A percentile compares a stretch with the other conserved stretches of the same genome.
Evolutionary conservation across 2,329 filamentous ascomycete species (phyloP).

Genomic region (Paracorniculantispora psalliotae): DNA sequence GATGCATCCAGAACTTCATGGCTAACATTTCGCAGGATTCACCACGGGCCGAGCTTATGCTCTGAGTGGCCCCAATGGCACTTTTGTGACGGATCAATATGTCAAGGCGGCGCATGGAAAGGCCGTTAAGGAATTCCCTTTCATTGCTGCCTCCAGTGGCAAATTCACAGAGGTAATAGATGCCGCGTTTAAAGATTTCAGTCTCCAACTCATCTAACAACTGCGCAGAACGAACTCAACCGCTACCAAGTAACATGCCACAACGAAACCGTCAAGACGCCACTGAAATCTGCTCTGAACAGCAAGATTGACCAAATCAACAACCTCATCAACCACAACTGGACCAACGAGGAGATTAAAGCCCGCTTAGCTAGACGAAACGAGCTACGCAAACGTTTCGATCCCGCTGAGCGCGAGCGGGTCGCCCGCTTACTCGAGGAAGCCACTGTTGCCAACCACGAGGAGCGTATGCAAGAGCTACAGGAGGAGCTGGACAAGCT

Average conservation of each 20-base stretch:
- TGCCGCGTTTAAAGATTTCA: background rate
- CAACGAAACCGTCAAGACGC: conserved; percentile 66
- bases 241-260: conserved; percentile 73
- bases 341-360: conserved; percentile 78
- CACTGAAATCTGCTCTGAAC: conserved; percentile 64
- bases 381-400: conserved; percentile 60
- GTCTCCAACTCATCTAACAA: conserved; percentile 20
- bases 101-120: conserved; percentile 77
- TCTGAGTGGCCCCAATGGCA: conserved; percentile 70
- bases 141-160: conserved; percentile 83
- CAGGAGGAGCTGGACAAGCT: conserved; percentile 59
- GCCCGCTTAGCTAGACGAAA: conserved; percentile 70
- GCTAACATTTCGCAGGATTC: conserved; percentile 57
- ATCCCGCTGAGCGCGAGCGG: conserved; percentile 62
- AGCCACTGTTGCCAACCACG: conserved; percentile 60
- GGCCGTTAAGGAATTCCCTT: conserved; percentile 78
- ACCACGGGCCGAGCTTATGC: conserved; percentile 76
- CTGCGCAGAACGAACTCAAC: conserved; percentile 64
- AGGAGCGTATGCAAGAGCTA: conserved; percentile 48
- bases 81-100: conserved; percentile 82
- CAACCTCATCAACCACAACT: conserved; percentile 68
- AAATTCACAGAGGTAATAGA: conserved; percentile 70
- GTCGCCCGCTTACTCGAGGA: conserved; percentile 61
- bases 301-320: conserved; percentile 80
- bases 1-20: background rate